Percentiles rank a stretch among this genome's conserved stretches.
Evolutionary conservation across 2,329 filamentous ascomycete genomes (phyloP).

Genomic region (Teratosphaeria zuluensis): DNA sequence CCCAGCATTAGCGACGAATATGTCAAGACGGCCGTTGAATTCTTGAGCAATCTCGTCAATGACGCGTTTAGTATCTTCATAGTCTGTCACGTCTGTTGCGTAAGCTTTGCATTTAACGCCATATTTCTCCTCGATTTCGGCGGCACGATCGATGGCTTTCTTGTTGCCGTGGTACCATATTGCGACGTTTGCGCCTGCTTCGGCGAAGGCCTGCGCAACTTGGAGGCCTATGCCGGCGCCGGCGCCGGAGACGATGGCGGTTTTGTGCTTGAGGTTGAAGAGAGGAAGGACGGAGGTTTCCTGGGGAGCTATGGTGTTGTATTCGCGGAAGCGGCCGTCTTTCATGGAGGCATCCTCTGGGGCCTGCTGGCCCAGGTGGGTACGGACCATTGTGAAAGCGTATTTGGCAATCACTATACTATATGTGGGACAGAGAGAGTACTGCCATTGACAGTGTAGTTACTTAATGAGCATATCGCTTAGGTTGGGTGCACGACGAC

Average conservation of each 20-base stretch:
- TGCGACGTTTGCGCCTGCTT: slow-evolving; percentile 35
- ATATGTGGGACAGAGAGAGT: not conserved
- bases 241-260: slow-evolving; percentile 27
- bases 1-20: slow-evolving; percentile 72
- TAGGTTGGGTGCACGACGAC: not conserved
- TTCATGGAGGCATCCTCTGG: slow-evolving; percentile 26
- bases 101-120: slow-evolving; percentile 35
- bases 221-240: slow-evolving; percentile 26
- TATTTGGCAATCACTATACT: not conserved
- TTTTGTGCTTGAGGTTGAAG: slow-evolving; percentile 26
- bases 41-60: slow-evolving; percentile 43
- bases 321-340: slow-evolving; percentile 25
- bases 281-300: slow-evolving; percentile 17
- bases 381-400: not conserved
- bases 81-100: slow-evolving; percentile 37
- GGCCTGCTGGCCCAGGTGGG: slow-evolving; percentile 3
- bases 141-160: slow-evolving; percentile 22
- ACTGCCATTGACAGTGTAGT: not conserved
- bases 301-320: slow-evolving; percentile 26
- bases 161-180: slow-evolving; percentile 36
- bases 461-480: not conserved
- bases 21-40: slow-evolving; percentile 64
- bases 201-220: slow-evolving; percentile 25
- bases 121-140: slow-evolving; percentile 24
- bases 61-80: slow-evolving; percentile 31